A percentile compares a stretch with the other conserved stretches of the same genome.
Evolutionary conservation across 2,329 filamentous ascomycete genomes (phyloP).

Genomic region (Geoglossum cookeanum): DNA sequence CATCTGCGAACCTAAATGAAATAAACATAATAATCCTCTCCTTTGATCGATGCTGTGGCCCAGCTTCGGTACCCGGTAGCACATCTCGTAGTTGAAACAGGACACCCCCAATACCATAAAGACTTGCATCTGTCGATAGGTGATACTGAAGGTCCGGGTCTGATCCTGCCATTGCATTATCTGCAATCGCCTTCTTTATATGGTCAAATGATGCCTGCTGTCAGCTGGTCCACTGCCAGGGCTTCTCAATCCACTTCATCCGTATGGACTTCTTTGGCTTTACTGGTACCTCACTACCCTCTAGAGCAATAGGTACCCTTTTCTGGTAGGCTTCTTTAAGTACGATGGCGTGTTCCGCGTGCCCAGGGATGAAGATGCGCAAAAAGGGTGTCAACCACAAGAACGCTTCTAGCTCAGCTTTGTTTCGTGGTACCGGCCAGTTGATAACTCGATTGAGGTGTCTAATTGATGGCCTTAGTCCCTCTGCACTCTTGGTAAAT

Average conservation of each 20-base stretch:
- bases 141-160: neutral
- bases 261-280: neutral
- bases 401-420: neutral
- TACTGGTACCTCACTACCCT: neutral
- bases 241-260: neutral
- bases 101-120: neutral
- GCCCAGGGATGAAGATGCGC: neutral
- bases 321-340: neutral
- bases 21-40: neutral
- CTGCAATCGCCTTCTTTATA: neutral
- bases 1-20: neutral
- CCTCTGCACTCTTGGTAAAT: neutral
- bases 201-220: neutral
- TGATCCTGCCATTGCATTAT: neutral
- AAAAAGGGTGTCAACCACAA: neutral
- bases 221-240: neutral
- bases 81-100: neutral
- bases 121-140: neutral
- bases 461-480: neutral
- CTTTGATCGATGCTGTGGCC: neutral
- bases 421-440: neutral
- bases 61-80: neutral
- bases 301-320: neutral
- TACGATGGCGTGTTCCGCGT: neutral
- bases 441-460: neutral